Evolutionary conservation across 306 rosid genomes (phyloP).

Genomic region (Crataegus laevigata): DNA sequence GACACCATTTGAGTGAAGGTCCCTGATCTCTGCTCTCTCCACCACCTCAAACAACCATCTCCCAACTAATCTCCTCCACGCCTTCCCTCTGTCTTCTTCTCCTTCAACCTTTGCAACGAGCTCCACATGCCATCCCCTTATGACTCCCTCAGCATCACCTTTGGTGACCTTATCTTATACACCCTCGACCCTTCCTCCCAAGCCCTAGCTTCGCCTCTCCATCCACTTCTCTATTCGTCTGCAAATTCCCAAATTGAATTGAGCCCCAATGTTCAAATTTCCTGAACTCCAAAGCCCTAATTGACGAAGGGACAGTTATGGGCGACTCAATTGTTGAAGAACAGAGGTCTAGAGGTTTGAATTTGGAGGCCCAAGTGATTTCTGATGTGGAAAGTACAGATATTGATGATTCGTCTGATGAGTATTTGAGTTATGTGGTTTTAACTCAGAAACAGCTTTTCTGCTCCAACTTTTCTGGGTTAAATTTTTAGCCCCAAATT

Average conservation of each 20-base stretch:
- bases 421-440: too few species aligned
- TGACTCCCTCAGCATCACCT: constrained; percentile 45
- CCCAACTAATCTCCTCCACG: constrained; percentile 24
- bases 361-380: background rate
- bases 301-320: background rate
- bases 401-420: constrained; percentile 30
- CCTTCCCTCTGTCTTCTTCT: constrained; percentile 40
- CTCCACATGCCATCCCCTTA: constrained; percentile 35
- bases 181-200: constrained; percentile 31
- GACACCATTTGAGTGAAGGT: constrained; percentile 53
- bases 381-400: constrained; percentile 17
- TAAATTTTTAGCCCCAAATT: too few species aligned
- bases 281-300: background rate
- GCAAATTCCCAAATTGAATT: background rate
- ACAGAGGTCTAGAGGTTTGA: background rate
- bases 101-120: constrained; percentile 64
- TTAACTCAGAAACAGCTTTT: too few species aligned
- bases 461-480: too few species aligned
- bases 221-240: background rate
- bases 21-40: constrained; percentile 34
- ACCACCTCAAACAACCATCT: constrained; percentile 39
- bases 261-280: background rate
- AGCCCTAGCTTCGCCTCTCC: background rate
- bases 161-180: constrained; percentile 74
- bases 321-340: background rate